Percentiles rank a stretch among this genome's conserved stretches.
phyloP scores from a whole-genome alignment of 2,329 filamentous ascomycete genomes.

The Penicillium sp. region DNA sequence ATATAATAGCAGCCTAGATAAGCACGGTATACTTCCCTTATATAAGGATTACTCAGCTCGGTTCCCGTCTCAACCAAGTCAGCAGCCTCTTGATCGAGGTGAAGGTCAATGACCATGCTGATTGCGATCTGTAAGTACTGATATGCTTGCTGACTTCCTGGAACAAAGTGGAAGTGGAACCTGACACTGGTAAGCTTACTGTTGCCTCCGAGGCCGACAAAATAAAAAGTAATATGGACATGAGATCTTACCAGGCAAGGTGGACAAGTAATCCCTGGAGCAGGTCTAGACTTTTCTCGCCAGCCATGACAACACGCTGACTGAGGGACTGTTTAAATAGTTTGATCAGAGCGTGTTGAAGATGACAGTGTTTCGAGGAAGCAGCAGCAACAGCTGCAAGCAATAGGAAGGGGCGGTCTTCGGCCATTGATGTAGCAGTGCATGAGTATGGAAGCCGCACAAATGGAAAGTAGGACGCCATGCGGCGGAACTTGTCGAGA shows the following conservation, averaged over 20 bases:
- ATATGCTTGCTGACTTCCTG: slow-evolving; percentile 30
- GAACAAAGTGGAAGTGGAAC: slow-evolving; percentile 28
- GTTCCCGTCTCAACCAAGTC: slow-evolving; percentile 17
- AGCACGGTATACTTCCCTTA: background rate
- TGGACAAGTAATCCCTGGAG: slow-evolving; percentile 37
- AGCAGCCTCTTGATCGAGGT: slow-evolving; percentile 23
- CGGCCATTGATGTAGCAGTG: slow-evolving; percentile 23
- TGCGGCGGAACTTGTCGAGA: slow-evolving; percentile 22
- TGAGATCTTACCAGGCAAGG: slow-evolving; percentile 31
- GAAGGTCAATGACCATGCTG: slow-evolving; percentile 30
- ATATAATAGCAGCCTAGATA: slow-evolving; percentile 6
- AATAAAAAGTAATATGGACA: background rate
- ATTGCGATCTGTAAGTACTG: slow-evolving; percentile 30
- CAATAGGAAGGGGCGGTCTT: slow-evolving; percentile 26
- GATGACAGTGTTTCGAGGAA: slow-evolving; percentile 20
- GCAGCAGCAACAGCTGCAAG: slow-evolving; percentile 26
- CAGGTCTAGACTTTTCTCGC: slow-evolving; percentile 36
- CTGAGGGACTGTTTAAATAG: background rate
- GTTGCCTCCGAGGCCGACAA: background rate
- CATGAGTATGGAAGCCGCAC: slow-evolving; percentile 19
- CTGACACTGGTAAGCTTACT: slow-evolving; percentile 16
- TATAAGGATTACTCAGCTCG: slow-evolving; percentile 14
- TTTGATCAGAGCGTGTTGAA: background rate
- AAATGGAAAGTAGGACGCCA: slow-evolving; percentile 26
- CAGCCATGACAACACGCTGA: background rate